phyloP scores from a whole-genome alignment of 768 basidiomycete genomes.

The Suillus americanus region DNA sequence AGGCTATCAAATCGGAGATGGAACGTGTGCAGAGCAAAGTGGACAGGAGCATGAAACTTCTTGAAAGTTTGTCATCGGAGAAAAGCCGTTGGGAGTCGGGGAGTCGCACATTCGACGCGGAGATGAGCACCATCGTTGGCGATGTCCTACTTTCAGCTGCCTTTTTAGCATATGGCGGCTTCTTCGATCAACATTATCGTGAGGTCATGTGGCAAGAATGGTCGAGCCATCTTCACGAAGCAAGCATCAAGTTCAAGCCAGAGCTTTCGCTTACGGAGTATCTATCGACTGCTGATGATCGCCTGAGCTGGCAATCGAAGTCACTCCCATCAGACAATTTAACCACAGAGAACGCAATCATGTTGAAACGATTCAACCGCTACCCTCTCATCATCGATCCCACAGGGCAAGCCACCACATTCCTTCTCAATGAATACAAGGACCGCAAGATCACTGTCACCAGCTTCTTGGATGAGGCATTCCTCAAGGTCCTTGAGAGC shows the following conservation, averaged over 20 bases:
- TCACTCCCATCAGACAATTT: conserved; percentile 94
- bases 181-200: conserved; percentile 98
- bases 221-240: conserved; percentile 85
- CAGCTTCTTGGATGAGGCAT: conserved; percentile 97
- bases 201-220: conserved; percentile 97
- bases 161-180: conserved; percentile 95
- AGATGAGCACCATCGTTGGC: conserved; percentile 98
- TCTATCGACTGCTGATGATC: conserved; percentile 94
- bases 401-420: conserved; percentile 94
- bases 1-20: conserved; percentile 98
- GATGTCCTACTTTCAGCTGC: conserved; percentile 95
- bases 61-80: conserved; percentile 94
- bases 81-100: conserved; percentile 91
- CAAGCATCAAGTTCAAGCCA: conserved; percentile 87
- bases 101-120: conserved; percentile 92
- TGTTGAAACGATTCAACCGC: conserved; percentile 96
- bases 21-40: conserved; percentile 97
- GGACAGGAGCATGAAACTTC: conserved; percentile 91
- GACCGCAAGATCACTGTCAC: conserved; percentile 98
- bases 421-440: conserved; percentile 91
- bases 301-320: conserved; percentile 93
- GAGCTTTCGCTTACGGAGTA: conserved; percentile 95
- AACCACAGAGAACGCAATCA: conserved; percentile 99
- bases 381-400: conserved; percentile 98
- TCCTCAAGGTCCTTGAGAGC: conserved; percentile 97